These are phyloP conservation scores for Aspergillaceae sp. DNA, from an alignment of 2,329 filamentous ascomycete genomes.

Conservation along the genomic window DNA sequence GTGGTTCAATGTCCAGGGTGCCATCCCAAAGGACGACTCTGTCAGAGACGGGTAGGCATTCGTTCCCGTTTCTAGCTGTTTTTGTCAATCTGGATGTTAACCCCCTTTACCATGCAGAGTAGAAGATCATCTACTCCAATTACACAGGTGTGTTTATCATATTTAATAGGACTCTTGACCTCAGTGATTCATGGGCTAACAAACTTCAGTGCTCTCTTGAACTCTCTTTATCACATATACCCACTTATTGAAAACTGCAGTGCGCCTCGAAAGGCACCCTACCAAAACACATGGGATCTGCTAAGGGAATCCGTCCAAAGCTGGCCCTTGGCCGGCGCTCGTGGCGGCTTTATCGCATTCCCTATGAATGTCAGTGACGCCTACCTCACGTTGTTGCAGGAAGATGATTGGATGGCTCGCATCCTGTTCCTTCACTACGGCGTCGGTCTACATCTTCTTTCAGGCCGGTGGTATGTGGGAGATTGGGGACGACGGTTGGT, in stretches of 20 bases:
- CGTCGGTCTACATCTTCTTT: conserved; percentile 23
- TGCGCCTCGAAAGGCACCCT: conserved; percentile 9
- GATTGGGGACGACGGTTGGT: conserved; percentile 24
- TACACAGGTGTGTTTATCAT: neutral
- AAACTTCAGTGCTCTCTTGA: conserved; percentile 14
- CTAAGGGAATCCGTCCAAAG: conserved; percentile 17
- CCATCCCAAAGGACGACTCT: conserved; percentile 2
- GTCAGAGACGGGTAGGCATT: neutral
- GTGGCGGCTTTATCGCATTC: conserved; percentile 24
- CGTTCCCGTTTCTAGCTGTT: neutral
- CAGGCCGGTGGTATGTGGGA: conserved; percentile 26
- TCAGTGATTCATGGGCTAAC: neutral
- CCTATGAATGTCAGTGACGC: conserved; percentile 21
- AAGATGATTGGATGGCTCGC: conserved; percentile 23
- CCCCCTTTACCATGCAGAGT: neutral
- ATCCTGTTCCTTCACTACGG: conserved; percentile 25
- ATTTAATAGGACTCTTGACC: too few species aligned
- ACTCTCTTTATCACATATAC: conserved; percentile 15
- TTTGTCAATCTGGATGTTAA: neutral
- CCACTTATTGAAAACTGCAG: conserved; percentile 9
- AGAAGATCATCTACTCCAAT: neutral
- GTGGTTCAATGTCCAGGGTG: conserved; percentile 12
- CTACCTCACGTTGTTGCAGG: conserved; percentile 16
- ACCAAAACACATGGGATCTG: conserved; percentile 18
- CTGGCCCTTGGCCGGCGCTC: conserved; percentile 20